Conservation (phyloP, 164 flowering plant species). For the Macadamia integrifolia region DNA sequence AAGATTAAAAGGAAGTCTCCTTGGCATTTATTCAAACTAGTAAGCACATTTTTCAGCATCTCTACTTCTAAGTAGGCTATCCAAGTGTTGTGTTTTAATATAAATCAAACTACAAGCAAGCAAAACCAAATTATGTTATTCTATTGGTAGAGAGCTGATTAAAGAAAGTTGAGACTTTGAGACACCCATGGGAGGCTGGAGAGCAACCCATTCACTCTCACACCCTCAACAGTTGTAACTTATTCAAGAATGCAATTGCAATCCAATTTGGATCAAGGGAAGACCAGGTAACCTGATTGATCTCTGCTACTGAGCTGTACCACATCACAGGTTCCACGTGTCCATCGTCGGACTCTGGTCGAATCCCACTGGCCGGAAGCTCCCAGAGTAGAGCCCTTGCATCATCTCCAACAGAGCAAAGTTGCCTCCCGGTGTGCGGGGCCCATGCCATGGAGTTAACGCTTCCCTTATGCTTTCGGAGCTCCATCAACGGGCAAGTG, state of each 20-base stretch:
- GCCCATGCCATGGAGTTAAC: slow-evolving; percentile 34
- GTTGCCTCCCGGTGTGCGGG: slow-evolving; percentile 19
- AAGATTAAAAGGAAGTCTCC: too few species aligned
- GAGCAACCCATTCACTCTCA: background rate
- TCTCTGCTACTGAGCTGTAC: slow-evolving; percentile 29
- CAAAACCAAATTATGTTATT: too few species aligned
- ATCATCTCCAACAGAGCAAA: slow-evolving; percentile 38
- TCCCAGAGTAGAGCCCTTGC: slow-evolving; percentile 35
- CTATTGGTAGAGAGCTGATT: too few species aligned
- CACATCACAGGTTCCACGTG: slow-evolving; percentile 24
- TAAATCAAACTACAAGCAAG: too few species aligned
- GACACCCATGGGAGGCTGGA: too few species aligned
- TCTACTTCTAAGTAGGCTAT: too few species aligned
- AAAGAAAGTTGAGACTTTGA: too few species aligned
- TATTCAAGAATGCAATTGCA: slow-evolving; percentile 24
- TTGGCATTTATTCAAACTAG: too few species aligned
- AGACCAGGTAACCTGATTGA: slow-evolving; percentile 33
- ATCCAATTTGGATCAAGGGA: slow-evolving; percentile 31
- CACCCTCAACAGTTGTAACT: slow-evolving; percentile 30
- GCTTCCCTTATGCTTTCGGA: slow-evolving; percentile 27
- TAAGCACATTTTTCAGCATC: too few species aligned
- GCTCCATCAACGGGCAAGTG: slow-evolving; percentile 27
- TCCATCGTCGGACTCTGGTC: background rate
- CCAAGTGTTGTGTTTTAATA: too few species aligned
- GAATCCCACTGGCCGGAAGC: slow-evolving; percentile 6